Percentiles rank a stretch among this genome's conserved stretches.
phyloP scores from a whole-genome alignment of 768 basidiomycete genomes.

The Phaeolepiota aurea region DNA sequence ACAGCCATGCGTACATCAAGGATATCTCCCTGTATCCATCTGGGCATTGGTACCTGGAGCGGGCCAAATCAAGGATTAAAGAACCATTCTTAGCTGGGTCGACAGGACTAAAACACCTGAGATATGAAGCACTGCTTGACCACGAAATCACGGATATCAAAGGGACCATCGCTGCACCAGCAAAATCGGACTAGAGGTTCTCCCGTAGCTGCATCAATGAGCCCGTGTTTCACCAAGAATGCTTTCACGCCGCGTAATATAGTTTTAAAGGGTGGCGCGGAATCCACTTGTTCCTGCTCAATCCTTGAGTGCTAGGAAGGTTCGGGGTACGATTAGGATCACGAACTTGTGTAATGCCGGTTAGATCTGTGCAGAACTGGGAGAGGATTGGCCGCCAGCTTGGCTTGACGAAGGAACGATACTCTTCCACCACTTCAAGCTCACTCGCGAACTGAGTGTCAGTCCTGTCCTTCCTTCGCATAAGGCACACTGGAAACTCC shows the following conservation, averaged over 20 bases:
- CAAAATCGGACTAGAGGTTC: conserved; percentile 55
- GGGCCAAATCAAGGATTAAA: conserved; percentile 1
- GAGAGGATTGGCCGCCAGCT: conserved; percentile 80
- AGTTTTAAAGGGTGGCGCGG: conserved; percentile 66
- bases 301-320: too few relatives aligned
- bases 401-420: conserved; percentile 82
- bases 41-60: conserved; percentile 53
- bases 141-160: conserved; percentile 77
- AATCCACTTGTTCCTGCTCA: conserved; percentile 68
- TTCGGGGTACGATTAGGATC: not conserved
- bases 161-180: conserved; percentile 84
- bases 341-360: conserved; percentile 87
- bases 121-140: conserved; percentile 90
- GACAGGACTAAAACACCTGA: conserved; percentile 26
- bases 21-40: conserved; percentile 66
- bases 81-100: too few relatives aligned
- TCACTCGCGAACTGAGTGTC: conserved; percentile 40
- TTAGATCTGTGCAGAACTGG: conserved; percentile 78
- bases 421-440: conserved; percentile 71
- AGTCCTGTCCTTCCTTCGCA: conserved; percentile 70
- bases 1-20: conserved; percentile 67
- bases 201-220: conserved; percentile 55
- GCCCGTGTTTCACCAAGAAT: conserved; percentile 64
- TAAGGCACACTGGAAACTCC: conserved; percentile 91
- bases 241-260: conserved; percentile 54